Percentiles rank a stretch among this genome's conserved stretches.
Conservation (phyloP, 2,329 filamentous ascomycete genomes). For the Trichoderma simmonsii region DNA sequence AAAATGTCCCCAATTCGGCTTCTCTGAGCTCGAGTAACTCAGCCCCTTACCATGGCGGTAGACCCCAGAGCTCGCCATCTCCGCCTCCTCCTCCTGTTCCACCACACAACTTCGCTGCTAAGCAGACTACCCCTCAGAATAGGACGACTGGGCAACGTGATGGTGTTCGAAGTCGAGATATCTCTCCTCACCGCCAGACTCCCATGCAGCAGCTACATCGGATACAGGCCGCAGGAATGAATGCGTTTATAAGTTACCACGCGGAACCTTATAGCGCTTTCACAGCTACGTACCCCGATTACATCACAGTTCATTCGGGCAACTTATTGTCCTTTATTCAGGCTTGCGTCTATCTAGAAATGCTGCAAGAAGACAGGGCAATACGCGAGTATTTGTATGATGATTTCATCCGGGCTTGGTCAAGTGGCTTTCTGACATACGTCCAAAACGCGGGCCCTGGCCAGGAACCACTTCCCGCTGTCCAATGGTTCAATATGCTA, state of each 20-base stretch:
- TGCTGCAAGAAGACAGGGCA: conserved; percentile 32
- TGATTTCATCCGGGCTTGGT: conserved; percentile 49
- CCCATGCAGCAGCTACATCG: conserved; percentile 17
- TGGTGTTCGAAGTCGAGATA: neutral
- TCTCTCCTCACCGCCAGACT: neutral
- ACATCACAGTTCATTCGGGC: conserved; percentile 38
- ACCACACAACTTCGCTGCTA: neutral
- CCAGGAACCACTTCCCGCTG: conserved; percentile 34
- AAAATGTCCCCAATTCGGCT: conserved; percentile 27
- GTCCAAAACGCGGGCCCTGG: conserved; percentile 28
- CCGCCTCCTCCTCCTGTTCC: neutral
- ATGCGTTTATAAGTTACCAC: neutral
- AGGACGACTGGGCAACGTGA: neutral
- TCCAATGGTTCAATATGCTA: conserved; percentile 42
- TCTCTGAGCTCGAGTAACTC: conserved; percentile 33
- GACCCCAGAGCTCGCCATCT: neutral
- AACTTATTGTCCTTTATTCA: conserved; percentile 42
- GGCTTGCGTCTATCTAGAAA: conserved; percentile 43
- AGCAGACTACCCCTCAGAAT: neutral
- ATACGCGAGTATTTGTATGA: conserved; percentile 48
- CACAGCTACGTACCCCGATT: conserved; percentile 43
- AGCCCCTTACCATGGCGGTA: conserved; percentile 21
- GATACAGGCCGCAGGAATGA: conserved; percentile 21
- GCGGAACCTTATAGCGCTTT: conserved; percentile 39
- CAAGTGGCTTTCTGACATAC: conserved; percentile 42